phyloP scores from a whole-genome alignment of 1,284 basidiomycete species.

The Amylostereum chailletii region DNA sequence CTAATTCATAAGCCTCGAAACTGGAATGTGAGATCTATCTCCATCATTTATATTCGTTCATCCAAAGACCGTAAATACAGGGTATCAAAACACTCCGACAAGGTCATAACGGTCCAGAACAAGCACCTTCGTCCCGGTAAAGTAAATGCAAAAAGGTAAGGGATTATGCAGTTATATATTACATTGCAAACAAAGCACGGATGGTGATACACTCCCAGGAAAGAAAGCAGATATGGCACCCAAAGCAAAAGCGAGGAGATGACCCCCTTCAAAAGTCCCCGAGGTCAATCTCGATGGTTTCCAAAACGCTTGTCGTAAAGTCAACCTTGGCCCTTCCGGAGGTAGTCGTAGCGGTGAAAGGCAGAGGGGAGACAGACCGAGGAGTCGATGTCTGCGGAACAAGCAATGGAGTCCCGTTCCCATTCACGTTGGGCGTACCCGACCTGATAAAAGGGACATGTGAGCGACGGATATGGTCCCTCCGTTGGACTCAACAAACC shows the following conservation, averaged over 20 bases:
- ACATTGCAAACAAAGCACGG: too few relatives aligned
- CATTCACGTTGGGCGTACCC: constrained; percentile 32
- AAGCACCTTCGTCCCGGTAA: too few relatives aligned
- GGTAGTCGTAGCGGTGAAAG: constrained; percentile 14
- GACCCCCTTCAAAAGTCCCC: constrained; percentile 56
- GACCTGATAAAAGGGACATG: constrained; percentile 44
- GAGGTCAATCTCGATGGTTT: constrained; percentile 66
- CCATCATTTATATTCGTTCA: too few relatives aligned
- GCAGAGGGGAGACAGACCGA: constrained; percentile 34
- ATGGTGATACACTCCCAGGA: too few relatives aligned
- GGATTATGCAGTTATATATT: too few relatives aligned
- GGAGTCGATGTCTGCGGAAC: constrained; percentile 17
- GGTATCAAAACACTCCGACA: too few relatives aligned
- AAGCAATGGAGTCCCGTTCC: constrained; percentile 19
- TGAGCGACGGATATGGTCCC: constrained; percentile 18
- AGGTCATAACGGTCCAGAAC: too few relatives aligned
- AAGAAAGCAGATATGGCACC: too few relatives aligned
- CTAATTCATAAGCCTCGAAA: too few relatives aligned
- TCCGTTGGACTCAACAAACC: constrained; percentile 24
- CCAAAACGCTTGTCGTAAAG: constrained; percentile 50
- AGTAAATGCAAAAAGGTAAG: too few relatives aligned
- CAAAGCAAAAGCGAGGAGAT: background rate
- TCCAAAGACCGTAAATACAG: too few relatives aligned
- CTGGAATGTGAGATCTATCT: too few relatives aligned
- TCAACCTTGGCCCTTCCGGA: constrained; percentile 26